A percentile compares a stretch with the other conserved stretches of the same genome.
Evolutionary conservation across 164 flowering plant species (phyloP).

Genomic region (Chimonanthus praecox): DNA sequence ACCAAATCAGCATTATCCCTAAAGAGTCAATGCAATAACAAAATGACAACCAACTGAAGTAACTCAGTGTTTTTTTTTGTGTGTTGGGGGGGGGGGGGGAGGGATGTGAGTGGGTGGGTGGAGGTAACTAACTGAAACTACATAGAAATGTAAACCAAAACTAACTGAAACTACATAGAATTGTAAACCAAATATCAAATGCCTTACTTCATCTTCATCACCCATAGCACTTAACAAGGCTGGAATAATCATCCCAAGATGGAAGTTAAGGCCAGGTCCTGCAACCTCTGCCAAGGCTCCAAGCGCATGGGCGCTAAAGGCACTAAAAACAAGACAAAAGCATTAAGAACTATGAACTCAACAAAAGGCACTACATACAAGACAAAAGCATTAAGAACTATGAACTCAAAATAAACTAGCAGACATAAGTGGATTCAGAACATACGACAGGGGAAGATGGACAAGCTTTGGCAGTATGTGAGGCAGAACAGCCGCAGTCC

Average conservation of each 20-base stretch:
- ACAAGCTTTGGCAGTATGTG: slow-evolving; percentile 97
- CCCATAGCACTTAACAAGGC: slow-evolving; percentile 87
- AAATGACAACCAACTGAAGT: no score
- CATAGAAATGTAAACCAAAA: background rate
- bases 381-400: slow-evolving; percentile 10
- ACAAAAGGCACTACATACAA: background rate
- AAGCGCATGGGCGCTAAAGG: slow-evolving; percentile 94
- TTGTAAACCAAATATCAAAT: background rate
- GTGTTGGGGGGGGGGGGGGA: no score
- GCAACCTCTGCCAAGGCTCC: slow-evolving; percentile 99
- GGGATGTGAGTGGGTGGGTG: no score
- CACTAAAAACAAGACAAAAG: slow-evolving; percentile 41
- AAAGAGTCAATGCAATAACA: no score
- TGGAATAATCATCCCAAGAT: slow-evolving; percentile 81
- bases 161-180: background rate
- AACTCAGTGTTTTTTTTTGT: no score
- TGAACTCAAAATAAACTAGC: background rate
- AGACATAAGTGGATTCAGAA: slow-evolving; percentile 11
- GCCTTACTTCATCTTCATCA: slow-evolving; percentile 57
- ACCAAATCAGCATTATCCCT: no score
- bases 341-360: slow-evolving; percentile 1
- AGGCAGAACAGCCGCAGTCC: slow-evolving; percentile 94
- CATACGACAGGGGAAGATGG: slow-evolving; percentile 90
- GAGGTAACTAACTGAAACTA: background rate
- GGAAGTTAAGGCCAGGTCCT: slow-evolving; percentile 78